Percentiles rank a stretch among this genome's conserved stretches.
These are phyloP conservation scores for Crithidia thermophila DNA, from an alignment of 208 protist species.

Conservation along the genomic window DNA sequence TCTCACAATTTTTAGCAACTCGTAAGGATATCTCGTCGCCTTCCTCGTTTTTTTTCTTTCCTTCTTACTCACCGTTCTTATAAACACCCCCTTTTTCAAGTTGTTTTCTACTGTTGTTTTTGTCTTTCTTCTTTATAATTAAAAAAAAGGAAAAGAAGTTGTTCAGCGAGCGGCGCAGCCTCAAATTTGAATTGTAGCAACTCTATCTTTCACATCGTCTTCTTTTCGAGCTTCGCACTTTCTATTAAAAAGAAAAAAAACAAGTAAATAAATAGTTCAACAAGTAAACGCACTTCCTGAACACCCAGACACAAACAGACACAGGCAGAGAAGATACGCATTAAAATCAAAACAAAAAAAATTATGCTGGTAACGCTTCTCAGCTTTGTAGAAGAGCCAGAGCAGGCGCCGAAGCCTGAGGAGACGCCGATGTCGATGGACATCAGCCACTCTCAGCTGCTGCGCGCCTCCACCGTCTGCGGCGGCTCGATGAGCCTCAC, in stretches of 20 bases:
- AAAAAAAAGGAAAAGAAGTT: too few species aligned
- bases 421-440: not conserved
- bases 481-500: not conserved
- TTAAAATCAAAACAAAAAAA: not conserved
- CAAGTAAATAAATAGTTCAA: too few species aligned
- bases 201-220: too few species aligned
- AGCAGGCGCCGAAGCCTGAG: not conserved
- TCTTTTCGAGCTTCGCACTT: too few species aligned
- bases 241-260: too few species aligned
- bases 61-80: not conserved
- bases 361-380: constrained; percentile 8
- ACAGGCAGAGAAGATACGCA: too few species aligned
- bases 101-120: not conserved
- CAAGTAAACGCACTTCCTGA: too few species aligned
- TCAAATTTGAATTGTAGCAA: too few species aligned
- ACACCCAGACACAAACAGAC: too few species aligned
- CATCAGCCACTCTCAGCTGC: not conserved
- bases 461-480: not conserved
- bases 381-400: not conserved
- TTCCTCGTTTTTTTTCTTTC: not conserved
- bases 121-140: not conserved
- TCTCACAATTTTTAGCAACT: too few species aligned
- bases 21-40: too few species aligned
- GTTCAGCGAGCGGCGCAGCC: too few species aligned
- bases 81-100: not conserved